Evolutionary conservation across 75 land plant genomes (phyloP).

Genomic region (Cupressus sempervirens): DNA sequence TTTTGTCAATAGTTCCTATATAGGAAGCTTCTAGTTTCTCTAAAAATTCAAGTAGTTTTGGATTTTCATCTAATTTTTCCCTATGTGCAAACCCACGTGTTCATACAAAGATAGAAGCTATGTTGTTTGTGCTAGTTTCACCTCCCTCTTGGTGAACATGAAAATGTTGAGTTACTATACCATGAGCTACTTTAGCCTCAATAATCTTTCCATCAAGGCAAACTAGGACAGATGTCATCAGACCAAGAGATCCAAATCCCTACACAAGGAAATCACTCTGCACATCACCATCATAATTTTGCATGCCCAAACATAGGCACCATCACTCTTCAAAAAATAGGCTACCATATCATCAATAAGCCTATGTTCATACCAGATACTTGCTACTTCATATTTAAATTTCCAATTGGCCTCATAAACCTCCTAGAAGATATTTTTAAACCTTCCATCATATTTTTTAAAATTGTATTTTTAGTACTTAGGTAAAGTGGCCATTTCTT

Average conservation of each 20-base stretch:
- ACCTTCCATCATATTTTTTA: conserved; percentile 99
- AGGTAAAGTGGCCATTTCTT: conserved; percentile 97
- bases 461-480: conserved; percentile 92
- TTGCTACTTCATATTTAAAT: conserved; percentile 74
- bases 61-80: too few species aligned
- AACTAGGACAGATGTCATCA: conserved; percentile 95
- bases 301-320: conserved; percentile 98
- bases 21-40: conserved; percentile 86
- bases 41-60: conserved; percentile 74
- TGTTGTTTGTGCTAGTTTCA: too few species aligned
- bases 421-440: conserved; percentile 94
- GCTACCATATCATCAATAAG: conserved; percentile 99
- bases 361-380: conserved; percentile 98
- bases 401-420: conserved; percentile 83
- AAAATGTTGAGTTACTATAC: conserved; percentile 91
- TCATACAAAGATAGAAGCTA: too few species aligned
- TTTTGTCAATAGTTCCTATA: conserved; percentile 73
- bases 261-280: conserved; percentile 97
- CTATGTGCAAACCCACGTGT: too few species aligned
- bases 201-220: conserved; percentile 97
- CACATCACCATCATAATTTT: conserved; percentile 98
- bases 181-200: conserved; percentile 98
- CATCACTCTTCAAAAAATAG: conserved; percentile 92
- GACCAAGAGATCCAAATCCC: conserved; percentile 98
- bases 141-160: conserved; percentile 94